phyloP scores from a whole-genome alignment of 1,139 yeast species.

The Blastobotrys arbuscula region DNA sequence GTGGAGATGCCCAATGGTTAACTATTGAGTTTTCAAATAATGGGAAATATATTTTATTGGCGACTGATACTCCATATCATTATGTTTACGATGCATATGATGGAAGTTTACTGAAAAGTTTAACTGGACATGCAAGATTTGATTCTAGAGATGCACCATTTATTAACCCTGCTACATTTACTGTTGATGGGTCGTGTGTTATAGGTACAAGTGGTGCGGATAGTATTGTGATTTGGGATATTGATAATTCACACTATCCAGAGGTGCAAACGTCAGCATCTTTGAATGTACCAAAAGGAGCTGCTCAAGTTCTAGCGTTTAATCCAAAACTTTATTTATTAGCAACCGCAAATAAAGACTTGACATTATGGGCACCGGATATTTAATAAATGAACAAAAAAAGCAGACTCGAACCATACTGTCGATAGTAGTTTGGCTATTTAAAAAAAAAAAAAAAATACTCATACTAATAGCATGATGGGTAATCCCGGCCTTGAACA shows the following conservation, averaged over 20 bases:
- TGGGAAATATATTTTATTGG: constrained; percentile 66
- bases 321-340: constrained; percentile 73
- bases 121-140: constrained; percentile 38
- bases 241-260: not conserved
- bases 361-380: constrained; percentile 37
- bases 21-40: constrained; percentile 79
- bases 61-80: constrained; percentile 51
- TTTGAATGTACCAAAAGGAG: constrained; percentile 26
- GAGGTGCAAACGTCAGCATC: constrained; percentile 33
- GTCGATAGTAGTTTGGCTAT: too few relatives aligned
- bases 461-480: too few relatives aligned
- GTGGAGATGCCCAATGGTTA: constrained; percentile 45
- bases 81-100: constrained; percentile 66
- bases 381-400: too few relatives aligned
- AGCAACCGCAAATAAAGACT: constrained; percentile 71
- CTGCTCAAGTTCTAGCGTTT: constrained; percentile 47
- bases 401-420: too few relatives aligned
- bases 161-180: constrained; percentile 33
- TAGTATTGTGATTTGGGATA: constrained; percentile 58
- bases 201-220: constrained; percentile 57
- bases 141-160: not conserved
- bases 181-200: constrained; percentile 78
- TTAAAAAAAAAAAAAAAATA: too few relatives aligned
- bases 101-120: constrained; percentile 52
- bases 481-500: too few relatives aligned